phyloP scores from a whole-genome alignment of 2,329 filamentous ascomycete species.

The Fusarium sp. region DNA sequence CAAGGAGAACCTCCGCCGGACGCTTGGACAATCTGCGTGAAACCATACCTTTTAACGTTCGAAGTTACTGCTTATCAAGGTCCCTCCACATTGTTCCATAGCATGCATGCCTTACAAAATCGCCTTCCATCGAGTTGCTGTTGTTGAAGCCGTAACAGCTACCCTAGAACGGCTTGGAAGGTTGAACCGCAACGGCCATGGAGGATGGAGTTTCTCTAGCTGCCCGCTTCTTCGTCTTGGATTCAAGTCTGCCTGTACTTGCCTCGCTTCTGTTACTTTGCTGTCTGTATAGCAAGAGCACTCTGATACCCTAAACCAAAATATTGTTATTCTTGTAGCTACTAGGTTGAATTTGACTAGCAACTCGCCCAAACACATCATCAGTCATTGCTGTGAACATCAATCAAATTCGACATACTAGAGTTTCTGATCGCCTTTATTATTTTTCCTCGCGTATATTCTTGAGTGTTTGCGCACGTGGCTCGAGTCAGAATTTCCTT shows the following conservation, averaged over 20 bases:
- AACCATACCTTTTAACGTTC: neutral
- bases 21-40: slow-evolving; percentile 50
- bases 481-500: neutral
- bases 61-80: neutral
- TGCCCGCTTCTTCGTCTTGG: neutral
- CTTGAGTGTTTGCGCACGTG: neutral
- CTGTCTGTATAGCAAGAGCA: slow-evolving; percentile 26
- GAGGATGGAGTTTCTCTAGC: neutral
- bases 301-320: slow-evolving; percentile 31
- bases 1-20: slow-evolving; percentile 65
- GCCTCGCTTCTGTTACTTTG: neutral
- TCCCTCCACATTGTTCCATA: neutral
- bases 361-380: neutral
- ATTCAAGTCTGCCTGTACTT: neutral
- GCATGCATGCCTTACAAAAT: neutral
- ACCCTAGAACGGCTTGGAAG: neutral
- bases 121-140: neutral
- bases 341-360: neutral
- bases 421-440: neutral
- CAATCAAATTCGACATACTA: slow-evolving; percentile 1
- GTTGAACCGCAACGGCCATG: neutral
- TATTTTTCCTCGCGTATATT: neutral
- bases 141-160: neutral
- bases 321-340: neutral
- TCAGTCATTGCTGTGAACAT: slow-evolving; percentile 5